phyloP scores from a whole-genome alignment of 441 rosid species.

The Pelargonium fulgidum region DNA sequence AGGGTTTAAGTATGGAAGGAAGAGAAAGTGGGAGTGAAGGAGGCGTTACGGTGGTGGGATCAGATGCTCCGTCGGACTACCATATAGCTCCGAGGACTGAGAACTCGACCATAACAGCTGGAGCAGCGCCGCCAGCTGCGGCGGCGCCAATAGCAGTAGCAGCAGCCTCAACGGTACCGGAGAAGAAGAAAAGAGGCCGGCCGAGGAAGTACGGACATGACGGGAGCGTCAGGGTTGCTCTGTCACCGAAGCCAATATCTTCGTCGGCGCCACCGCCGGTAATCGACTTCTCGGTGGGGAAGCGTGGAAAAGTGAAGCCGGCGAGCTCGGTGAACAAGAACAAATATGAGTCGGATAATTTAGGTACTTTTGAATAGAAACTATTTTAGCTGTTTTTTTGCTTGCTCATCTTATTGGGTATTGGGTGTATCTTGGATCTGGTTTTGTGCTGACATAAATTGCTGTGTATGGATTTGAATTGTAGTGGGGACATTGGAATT shows the following conservation, averaged over 20 bases:
- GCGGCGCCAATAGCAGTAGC: constrained; percentile 24
- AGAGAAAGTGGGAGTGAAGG: constrained; percentile 49
- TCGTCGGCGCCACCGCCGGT: constrained; percentile 70
- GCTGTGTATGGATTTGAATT: no score
- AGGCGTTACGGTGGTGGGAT: constrained; percentile 77
- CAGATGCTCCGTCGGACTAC: constrained; percentile 75
- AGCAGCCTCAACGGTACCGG: no score
- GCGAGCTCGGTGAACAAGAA: constrained; percentile 50
- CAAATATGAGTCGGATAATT: constrained; percentile 53
- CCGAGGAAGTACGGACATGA: constrained; percentile 66
- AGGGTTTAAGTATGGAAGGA: constrained; percentile 56
- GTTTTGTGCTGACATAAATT: no score
- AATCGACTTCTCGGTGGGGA: constrained; percentile 79
- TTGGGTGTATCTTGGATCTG: no score
- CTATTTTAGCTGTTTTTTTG: no score
- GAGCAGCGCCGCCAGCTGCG: constrained; percentile 30
- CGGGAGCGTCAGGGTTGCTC: constrained; percentile 42
- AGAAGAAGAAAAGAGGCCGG: constrained; percentile 63
- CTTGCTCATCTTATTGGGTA: no score
- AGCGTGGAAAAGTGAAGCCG: constrained; percentile 63
- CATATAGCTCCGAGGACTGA: constrained; percentile 67
- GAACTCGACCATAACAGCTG: constrained; percentile 3
- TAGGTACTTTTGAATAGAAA: constrained; percentile 32
- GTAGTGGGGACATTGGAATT: no score
- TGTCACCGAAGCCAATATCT: constrained; percentile 69